Percentiles rank a stretch among this genome's conserved stretches.
Evolutionary conservation across 2,329 filamentous ascomycete genomes (phyloP).

Genomic region (Helicocarpus griseus): DNA sequence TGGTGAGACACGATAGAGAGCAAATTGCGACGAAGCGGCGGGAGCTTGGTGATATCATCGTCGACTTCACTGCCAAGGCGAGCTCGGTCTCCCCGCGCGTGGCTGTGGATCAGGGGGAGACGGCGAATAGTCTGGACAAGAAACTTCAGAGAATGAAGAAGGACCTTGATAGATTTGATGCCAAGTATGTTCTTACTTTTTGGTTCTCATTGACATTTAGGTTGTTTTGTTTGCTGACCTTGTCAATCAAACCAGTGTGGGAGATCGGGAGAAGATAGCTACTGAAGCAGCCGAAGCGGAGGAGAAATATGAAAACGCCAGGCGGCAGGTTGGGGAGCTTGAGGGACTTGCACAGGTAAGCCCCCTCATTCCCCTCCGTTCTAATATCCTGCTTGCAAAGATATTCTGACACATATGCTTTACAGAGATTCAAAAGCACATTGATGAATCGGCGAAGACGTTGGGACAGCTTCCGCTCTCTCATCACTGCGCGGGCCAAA

Average conservation of each 20-base stretch:
- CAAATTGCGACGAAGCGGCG: slow-evolving; percentile 41
- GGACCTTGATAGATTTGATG: slow-evolving; percentile 50
- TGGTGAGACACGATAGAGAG: slow-evolving; percentile 38
- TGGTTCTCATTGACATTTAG: neutral
- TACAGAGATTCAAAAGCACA: slow-evolving; percentile 46
- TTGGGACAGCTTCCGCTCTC: slow-evolving; percentile 72
- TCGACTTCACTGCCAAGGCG: slow-evolving; percentile 48
- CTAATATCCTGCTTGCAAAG: neutral
- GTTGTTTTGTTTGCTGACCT: neutral
- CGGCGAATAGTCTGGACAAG: slow-evolving; percentile 40
- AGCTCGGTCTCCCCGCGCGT: slow-evolving; percentile 48
- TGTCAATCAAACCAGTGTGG: slow-evolving; percentile 43
- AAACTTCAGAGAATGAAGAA: slow-evolving; percentile 44
- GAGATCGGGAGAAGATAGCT: slow-evolving; percentile 57
- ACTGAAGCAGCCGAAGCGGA: slow-evolving; percentile 33
- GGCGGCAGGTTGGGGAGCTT: slow-evolving; percentile 29
- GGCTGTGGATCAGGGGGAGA: slow-evolving; percentile 56
- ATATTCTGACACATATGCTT: neutral
- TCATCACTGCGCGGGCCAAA: slow-evolving; percentile 77
- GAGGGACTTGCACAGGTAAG: slow-evolving; percentile 30
- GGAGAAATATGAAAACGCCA: slow-evolving; percentile 27
- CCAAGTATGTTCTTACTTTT: slow-evolving; percentile 29
- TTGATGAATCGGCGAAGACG: slow-evolving; percentile 60
- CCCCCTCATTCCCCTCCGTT: slow-evolving; percentile 9
- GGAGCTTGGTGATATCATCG: slow-evolving; percentile 39